These are phyloP conservation scores for Parascedosporium putredinis DNA, from an alignment of 2,329 filamentous ascomycete genomes.

Conservation along the genomic window DNA sequence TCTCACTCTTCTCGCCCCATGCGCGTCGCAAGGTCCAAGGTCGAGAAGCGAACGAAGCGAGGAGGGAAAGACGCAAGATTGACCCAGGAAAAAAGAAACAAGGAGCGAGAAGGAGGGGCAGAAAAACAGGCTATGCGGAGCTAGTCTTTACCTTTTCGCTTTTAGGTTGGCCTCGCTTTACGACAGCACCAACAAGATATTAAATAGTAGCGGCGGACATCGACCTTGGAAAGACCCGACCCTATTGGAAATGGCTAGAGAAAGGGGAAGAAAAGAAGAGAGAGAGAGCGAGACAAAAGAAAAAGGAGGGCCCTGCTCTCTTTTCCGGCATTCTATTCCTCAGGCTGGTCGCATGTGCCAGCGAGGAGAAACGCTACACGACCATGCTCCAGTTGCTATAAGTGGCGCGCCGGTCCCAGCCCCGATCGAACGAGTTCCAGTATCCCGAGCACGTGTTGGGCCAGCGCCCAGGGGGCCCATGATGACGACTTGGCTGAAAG, in stretches of 20 bases:
- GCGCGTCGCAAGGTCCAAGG: too few relatives aligned
- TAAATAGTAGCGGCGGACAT: too few relatives aligned
- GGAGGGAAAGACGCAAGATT: too few relatives aligned
- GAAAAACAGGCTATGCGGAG: background rate
- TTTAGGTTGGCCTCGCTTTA: background rate
- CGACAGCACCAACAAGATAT: background rate
- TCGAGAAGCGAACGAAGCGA: too few relatives aligned
- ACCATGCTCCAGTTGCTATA: background rate
- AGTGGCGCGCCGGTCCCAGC: background rate
- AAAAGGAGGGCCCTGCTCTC: too few relatives aligned
- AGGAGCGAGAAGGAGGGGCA: too few relatives aligned
- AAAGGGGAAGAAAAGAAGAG: too few relatives aligned
- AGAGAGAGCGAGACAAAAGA: too few relatives aligned
- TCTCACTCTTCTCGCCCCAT: too few relatives aligned
- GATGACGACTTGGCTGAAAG: background rate
- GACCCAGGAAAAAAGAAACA: too few relatives aligned
- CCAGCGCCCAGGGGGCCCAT: background rate
- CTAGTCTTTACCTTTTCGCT: background rate
- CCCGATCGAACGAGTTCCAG: background rate
- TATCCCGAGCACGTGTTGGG: conserved; percentile 2
- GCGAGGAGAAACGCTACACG: background rate
- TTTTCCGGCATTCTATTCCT: too few relatives aligned
- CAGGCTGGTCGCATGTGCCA: background rate
- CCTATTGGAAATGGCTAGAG: background rate
- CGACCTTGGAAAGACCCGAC: too few relatives aligned